phyloP scores from a whole-genome alignment of 805 yeast genomes.

The Sporopachydermia quercuum region DNA sequence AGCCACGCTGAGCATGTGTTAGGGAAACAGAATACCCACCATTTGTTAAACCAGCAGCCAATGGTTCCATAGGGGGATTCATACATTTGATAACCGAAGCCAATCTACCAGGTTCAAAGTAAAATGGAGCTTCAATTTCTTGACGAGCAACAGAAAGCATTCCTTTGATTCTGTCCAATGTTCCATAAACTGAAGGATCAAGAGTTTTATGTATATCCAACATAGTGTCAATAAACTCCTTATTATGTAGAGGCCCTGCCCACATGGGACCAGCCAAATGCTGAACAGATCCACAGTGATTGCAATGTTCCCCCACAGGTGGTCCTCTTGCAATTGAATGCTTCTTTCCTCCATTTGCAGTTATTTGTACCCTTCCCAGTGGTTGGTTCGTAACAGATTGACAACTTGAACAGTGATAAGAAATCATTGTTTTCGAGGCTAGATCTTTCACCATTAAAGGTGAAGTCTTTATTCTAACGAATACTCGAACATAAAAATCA shows the following conservation, averaged over 20 bases:
- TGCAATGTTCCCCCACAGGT: conserved; percentile 44
- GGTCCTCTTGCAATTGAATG: conserved; percentile 34
- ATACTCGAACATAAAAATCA: conserved; percentile 83
- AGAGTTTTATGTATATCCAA: conserved; percentile 37
- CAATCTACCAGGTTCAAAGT: conserved; percentile 65
- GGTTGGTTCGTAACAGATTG: conserved; percentile 57
- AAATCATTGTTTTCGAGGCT: conserved; percentile 61
- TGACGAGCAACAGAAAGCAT: conserved; percentile 75
- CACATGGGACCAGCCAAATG: conserved; percentile 97
- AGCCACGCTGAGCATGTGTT: conserved; percentile 79
- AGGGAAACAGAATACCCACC: conserved; percentile 70
- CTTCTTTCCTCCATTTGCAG: conserved; percentile 9
- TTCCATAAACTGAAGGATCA: conserved; percentile 49
- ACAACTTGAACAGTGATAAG: conserved; percentile 82
- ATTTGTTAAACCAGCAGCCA: conserved; percentile 72
- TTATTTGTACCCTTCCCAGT: conserved; percentile 42
- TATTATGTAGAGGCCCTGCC: conserved; percentile 66
- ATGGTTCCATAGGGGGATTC: conserved; percentile 61
- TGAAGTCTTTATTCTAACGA: conserved; percentile 60
- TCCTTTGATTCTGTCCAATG: conserved; percentile 75
- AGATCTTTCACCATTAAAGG: conserved; percentile 74
- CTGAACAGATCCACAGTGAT: conserved; percentile 50
- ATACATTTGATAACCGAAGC: conserved; percentile 68
- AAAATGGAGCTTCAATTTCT: conserved; percentile 67
- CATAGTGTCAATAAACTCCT: conserved; percentile 48